Percentiles rank a stretch among this genome's conserved stretches.
phyloP scores from a whole-genome alignment of 1,139 yeast species.

The Suhomyces kunorum region DNA sequence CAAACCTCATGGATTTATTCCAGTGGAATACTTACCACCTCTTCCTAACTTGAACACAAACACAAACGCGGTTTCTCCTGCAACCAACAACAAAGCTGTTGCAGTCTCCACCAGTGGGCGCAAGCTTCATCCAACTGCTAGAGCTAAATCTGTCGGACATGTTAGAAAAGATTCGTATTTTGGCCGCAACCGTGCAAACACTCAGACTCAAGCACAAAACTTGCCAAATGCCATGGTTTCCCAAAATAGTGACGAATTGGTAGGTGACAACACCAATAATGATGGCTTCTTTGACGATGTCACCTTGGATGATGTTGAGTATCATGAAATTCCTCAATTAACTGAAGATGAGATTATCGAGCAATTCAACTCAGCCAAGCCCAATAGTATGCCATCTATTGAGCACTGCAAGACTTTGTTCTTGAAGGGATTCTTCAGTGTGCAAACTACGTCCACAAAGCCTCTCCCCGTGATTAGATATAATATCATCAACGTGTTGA shows the following conservation, averaged over 20 bases:
- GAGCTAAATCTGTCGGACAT: slow-evolving; percentile 82
- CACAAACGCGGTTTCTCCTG: slow-evolving; percentile 6
- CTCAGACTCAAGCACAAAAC: slow-evolving; percentile 47
- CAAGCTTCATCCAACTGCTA: slow-evolving; percentile 72
- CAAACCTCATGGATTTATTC: slow-evolving; percentile 45
- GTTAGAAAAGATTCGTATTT: slow-evolving; percentile 60
- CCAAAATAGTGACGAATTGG: slow-evolving; percentile 47
- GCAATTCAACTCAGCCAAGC: slow-evolving; percentile 68
- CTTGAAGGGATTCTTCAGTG: slow-evolving; percentile 92
- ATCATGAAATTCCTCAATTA: slow-evolving; percentile 41
- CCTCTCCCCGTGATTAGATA: slow-evolving; percentile 87
- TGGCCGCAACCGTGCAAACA: slow-evolving; percentile 22
- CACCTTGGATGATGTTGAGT: slow-evolving; percentile 48
- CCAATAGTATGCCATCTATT: slow-evolving; percentile 88
- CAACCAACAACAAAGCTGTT: slow-evolving; percentile 7
- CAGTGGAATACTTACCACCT: slow-evolving; percentile 53
- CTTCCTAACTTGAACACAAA: slow-evolving; percentile 41
- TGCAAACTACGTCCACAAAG: slow-evolving; percentile 92
- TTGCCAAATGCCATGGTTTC: slow-evolving; percentile 49
- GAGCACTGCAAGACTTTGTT: slow-evolving; percentile 90
- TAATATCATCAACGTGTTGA: slow-evolving; percentile 77
- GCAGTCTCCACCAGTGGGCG: slow-evolving; percentile 12
- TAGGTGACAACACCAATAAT: slow-evolving; percentile 16
- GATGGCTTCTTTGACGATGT: slow-evolving; percentile 71
- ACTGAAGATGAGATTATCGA: slow-evolving; percentile 67